Evolutionary conservation across 441 rosid species (phyloP).

Genomic region (Brassica hybrid): DNA sequence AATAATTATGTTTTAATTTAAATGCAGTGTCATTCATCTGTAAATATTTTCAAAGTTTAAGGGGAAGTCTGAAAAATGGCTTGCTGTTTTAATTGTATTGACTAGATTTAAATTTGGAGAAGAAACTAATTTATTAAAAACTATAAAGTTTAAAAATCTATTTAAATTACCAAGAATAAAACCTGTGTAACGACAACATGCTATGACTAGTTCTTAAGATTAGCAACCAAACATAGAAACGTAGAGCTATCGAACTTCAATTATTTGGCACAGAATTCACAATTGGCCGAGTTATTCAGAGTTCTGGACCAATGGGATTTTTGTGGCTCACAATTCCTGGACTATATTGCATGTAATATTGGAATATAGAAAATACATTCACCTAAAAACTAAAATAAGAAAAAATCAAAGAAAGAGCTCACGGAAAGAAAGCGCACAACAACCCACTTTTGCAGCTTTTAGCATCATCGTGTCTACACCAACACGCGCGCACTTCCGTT

Average conservation of each 20-base stretch:
- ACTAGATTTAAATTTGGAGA: not conserved
- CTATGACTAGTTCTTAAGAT: not conserved
- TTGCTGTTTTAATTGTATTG: no score
- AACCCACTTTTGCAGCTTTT: constrained; percentile 41
- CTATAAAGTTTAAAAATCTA: no score
- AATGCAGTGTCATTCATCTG: no score
- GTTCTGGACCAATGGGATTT: not conserved
- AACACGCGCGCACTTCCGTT: constrained; percentile 41
- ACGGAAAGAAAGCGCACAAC: constrained; percentile 1
- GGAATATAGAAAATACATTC: not conserved
- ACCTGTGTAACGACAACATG: not conserved
- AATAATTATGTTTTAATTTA: no score
- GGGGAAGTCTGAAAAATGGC: no score
- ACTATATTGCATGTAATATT: not conserved
- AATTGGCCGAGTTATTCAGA: constrained; percentile 10
- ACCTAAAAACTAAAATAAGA: not conserved
- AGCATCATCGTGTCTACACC: constrained; percentile 21
- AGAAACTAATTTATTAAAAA: not conserved
- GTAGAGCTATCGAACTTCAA: not conserved
- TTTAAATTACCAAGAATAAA: no score
- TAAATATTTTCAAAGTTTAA: no score
- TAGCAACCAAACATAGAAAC: not conserved
- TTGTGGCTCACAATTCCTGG: not conserved
- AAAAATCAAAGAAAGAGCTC: constrained; percentile 1
- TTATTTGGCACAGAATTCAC: not conserved